These are phyloP conservation scores for Globisporangium rhizosaccharum DNA, from an alignment of 352 stramenopile species.

Conservation along the genomic window DNA sequence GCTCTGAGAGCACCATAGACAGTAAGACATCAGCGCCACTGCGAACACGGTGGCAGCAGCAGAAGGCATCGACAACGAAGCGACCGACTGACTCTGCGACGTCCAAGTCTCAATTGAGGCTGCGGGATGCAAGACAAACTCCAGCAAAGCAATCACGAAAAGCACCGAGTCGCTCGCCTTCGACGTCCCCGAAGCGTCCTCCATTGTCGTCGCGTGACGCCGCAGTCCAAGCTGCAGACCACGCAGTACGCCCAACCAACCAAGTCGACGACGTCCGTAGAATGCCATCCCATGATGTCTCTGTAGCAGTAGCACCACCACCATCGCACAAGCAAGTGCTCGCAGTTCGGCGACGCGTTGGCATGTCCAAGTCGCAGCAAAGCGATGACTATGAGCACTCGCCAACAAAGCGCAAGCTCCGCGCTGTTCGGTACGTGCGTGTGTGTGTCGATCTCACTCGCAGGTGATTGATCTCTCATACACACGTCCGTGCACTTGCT, in stretches of 20 bases:
- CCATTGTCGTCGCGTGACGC: too few relatives aligned
- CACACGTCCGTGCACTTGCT: not conserved
- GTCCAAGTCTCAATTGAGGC: too few relatives aligned
- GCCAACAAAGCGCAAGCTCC: constrained; percentile 23
- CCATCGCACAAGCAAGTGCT: not conserved
- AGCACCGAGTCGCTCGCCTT: not conserved
- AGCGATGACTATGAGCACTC: constrained; percentile 11
- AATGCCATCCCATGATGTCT: too few relatives aligned
- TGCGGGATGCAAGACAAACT: not conserved
- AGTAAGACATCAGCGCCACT: not conserved
- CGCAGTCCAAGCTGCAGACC: too few relatives aligned
- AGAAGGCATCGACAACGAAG: not conserved
- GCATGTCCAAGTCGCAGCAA: not conserved
- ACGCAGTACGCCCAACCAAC: not conserved
- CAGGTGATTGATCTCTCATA: not conserved
- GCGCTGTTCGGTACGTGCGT: constrained; percentile 20
- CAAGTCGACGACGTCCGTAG: not conserved
- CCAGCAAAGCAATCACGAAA: not conserved
- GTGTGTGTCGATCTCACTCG: too few relatives aligned
- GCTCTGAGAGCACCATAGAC: not conserved
- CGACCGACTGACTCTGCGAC: not conserved
- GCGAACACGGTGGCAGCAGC: not conserved
- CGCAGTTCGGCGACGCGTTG: not conserved
- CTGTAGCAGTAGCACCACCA: not conserved
- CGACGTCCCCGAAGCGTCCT: not conserved